Percentiles rank a stretch among this genome's conserved stretches.
Conservation (phyloP, 306 rosid species). For the Benincasa hispida region DNA sequence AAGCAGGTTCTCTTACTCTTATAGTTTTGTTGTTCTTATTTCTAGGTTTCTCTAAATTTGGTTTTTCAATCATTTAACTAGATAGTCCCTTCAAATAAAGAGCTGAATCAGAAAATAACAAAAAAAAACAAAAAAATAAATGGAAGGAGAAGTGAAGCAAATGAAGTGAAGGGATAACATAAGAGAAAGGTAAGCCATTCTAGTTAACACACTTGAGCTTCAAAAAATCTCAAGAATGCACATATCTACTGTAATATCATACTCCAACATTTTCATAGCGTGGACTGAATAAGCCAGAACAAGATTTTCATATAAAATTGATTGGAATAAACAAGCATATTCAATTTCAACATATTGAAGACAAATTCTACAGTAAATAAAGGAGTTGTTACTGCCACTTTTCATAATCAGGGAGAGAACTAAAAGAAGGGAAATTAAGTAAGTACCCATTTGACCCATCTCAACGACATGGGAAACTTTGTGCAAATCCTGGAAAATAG, state of each 20-base stretch:
- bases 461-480: conserved; percentile 70
- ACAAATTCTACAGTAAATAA: not conserved
- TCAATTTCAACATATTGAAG: not conserved
- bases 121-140: no score
- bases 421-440: not conserved
- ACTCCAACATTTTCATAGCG: no score
- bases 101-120: not conserved
- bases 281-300: not conserved
- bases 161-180: not conserved
- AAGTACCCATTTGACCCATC: conserved; percentile 76
- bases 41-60: not conserved
- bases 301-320: not conserved
- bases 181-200: not conserved
- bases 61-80: not conserved
- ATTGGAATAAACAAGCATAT: no score
- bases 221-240: no score
- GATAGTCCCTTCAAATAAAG: not conserved
- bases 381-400: not conserved
- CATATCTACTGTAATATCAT: no score
- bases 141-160: not conserved
- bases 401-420: not conserved
- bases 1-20: not conserved
- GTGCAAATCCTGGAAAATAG: conserved; percentile 63
- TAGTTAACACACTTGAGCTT: not conserved
- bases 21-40: not conserved